phyloP scores from a whole-genome alignment of 768 basidiomycete species.

The Hypsizygus marmoreus region DNA sequence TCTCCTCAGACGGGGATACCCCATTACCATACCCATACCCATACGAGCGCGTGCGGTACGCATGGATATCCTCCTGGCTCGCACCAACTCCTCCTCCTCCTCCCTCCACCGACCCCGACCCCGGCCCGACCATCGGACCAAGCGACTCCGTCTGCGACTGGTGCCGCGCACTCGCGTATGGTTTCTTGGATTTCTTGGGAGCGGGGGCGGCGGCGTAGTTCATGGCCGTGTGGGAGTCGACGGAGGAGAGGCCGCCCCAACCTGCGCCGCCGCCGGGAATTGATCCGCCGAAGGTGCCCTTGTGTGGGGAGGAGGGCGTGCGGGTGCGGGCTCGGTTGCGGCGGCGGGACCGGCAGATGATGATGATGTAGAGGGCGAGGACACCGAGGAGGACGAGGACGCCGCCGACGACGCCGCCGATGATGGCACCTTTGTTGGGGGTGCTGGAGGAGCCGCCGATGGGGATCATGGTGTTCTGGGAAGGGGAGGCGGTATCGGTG shows the following conservation, averaged over 20 bases:
- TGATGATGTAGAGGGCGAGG: constrained; percentile 32
- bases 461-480: constrained; percentile 12
- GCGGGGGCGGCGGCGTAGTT: constrained; percentile 3
- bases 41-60: constrained; percentile 11
- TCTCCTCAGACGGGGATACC: constrained; percentile 18
- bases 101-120: too few species aligned
- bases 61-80: constrained; percentile 12
- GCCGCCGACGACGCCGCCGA: constrained; percentile 55
- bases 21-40: constrained; percentile 11
- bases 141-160: constrained; percentile 5
- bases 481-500: constrained; percentile 13
- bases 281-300: not conserved
- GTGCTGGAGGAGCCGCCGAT: constrained; percentile 26
- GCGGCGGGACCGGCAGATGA: constrained; percentile 12
- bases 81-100: constrained; percentile 2
- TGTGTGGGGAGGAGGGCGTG: not conserved
- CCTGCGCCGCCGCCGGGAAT: not conserved
- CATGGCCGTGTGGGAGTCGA: constrained; percentile 14
- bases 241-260: constrained; percentile 23
- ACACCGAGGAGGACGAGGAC: constrained; percentile 35
- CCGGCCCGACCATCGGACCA: not conserved
- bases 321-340: not conserved
- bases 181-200: constrained; percentile 7
- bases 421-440: constrained; percentile 44
- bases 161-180: constrained; percentile 4